Evolutionary conservation across 2,329 filamentous ascomycete genomes (phyloP).

Genomic region (Lasiodiplodia sp.): DNA sequence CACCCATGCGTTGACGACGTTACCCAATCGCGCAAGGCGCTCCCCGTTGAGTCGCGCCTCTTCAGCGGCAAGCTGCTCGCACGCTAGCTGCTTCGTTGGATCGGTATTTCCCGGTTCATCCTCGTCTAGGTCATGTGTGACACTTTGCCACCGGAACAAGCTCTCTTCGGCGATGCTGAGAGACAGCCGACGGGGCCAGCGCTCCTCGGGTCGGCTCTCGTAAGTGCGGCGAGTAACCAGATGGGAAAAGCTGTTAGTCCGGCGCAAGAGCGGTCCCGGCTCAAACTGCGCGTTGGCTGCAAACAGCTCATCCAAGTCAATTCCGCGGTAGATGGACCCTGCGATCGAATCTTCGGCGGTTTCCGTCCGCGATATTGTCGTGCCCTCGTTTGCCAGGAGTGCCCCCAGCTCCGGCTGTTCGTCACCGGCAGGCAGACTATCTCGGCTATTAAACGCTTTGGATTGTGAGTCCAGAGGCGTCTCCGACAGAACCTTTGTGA

Average conservation of each 20-base stretch:
- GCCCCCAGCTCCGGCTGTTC: conserved; percentile 35
- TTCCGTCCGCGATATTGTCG: conserved; percentile 43
- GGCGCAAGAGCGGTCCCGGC: conserved; percentile 61
- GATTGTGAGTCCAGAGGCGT: conserved; percentile 42
- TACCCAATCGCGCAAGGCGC: conserved; percentile 60
- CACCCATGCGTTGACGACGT: conserved; percentile 68
- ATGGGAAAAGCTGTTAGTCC: conserved; percentile 65
- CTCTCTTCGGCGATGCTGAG: conserved; percentile 79
- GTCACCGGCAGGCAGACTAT: conserved; percentile 31
- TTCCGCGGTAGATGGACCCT: conserved; percentile 66
- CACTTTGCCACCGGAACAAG: conserved; percentile 70
- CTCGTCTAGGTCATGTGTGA: conserved; percentile 46
- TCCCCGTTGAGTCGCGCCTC: conserved; percentile 64
- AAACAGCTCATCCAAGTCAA: conserved; percentile 63
- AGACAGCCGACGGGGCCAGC: conserved; percentile 75
- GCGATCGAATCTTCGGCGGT: conserved; percentile 62
- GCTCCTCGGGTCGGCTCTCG: conserved; percentile 40
- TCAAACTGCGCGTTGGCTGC: conserved; percentile 54
- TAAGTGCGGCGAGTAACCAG: conserved; percentile 18
- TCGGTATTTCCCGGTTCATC: conserved; percentile 44
- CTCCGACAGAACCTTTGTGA: conserved; percentile 42
- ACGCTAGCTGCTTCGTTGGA: conserved; percentile 43
- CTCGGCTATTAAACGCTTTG: conserved; percentile 36
- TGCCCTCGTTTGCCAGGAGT: conserved; percentile 29
- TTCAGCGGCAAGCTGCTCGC: conserved; percentile 54